Evolutionary conservation across 257 asterid species (phyloP), one percentile per base, ranked within the genome.

Genomic region (Cordia subcordata): DNA sequence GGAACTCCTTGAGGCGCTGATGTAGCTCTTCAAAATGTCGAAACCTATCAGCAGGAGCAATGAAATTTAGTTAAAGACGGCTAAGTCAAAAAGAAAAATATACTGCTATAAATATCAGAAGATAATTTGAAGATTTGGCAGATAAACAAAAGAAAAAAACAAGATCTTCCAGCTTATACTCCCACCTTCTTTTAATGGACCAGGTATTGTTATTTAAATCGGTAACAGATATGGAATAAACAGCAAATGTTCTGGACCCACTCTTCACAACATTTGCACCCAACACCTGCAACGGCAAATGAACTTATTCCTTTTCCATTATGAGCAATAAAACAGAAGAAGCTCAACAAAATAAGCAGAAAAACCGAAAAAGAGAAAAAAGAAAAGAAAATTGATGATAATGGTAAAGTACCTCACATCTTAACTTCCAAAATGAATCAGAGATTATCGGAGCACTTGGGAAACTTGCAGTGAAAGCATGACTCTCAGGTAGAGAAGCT

Each of bases 21-120:
- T 93, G 97, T 68, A 93, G 84, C 85, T 93, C 99, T 89, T 75
- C 97, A 83, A 93, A 93, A 74, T 93, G 97, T 59, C 82, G 89
- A 76, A 76, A 93, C 68, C 99, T 93, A 82, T 64, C 72, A 65
- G 68, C 66, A 42, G 35, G 53, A 75, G 66, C 19, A 67, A 60
- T 47, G 23, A 18, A 53, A 53, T 53, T 22, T 39, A 62, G 60
- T 74, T 37, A 56, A 37, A 57, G 49, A 27, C 14, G 51, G 49
- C 35, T n/a, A 16, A 39, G 17, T 37, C 6, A 23, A 32, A 53
- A 44, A 62, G 11, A 27, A 27, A 3, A 27, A 49, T 19, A 49
- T 17, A n/a, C 11, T n/a, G 50, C 23, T 18, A 23, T 11, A 22
- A 9, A 22, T 21, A 17, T 8, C 39, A 42, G 19, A 40, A 38